Percentiles rank a stretch among this genome's conserved stretches.
Conservation (phyloP, 2,329 filamentous ascomycete genomes). For the Fusarium sambucinum region DNA sequence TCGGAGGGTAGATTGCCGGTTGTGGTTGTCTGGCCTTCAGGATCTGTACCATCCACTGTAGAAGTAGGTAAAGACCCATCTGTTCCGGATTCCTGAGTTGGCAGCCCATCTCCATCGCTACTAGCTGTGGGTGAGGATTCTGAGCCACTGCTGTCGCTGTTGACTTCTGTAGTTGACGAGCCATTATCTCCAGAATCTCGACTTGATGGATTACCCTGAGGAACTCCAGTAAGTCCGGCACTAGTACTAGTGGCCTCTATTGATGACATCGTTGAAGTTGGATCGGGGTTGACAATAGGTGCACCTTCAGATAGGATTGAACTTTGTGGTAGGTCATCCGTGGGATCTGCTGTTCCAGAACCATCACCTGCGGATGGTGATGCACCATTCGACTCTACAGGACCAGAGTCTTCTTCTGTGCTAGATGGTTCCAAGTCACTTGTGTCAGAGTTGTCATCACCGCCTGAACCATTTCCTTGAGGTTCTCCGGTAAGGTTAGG, state of each 20-base stretch:
- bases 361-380: not conserved
- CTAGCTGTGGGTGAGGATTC: not conserved
- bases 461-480: conserved; percentile 1
- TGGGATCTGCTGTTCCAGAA: not conserved
- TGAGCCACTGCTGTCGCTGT: not conserved
- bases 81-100: not conserved
- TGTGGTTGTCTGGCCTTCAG: conserved; percentile 8
- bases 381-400: not conserved
- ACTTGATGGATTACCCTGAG: conserved; percentile 1
- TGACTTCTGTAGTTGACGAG: not conserved
- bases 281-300: conserved; percentile 2
- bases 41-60: not conserved
- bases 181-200: not conserved
- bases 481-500: not conserved
- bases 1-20: not conserved
- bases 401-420: not conserved
- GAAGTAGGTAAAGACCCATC: not conserved
- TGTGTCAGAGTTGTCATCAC: not conserved
- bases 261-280: not conserved
- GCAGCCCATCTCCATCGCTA: not conserved
- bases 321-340: not conserved
- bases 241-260: not conserved
- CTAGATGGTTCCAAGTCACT: not conserved
- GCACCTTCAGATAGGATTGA: conserved; percentile 8
- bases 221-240: not conserved